Evolutionary conservation across 805 yeast genomes (phyloP).

Genomic region (Cyberlindnera sargentensis): DNA sequence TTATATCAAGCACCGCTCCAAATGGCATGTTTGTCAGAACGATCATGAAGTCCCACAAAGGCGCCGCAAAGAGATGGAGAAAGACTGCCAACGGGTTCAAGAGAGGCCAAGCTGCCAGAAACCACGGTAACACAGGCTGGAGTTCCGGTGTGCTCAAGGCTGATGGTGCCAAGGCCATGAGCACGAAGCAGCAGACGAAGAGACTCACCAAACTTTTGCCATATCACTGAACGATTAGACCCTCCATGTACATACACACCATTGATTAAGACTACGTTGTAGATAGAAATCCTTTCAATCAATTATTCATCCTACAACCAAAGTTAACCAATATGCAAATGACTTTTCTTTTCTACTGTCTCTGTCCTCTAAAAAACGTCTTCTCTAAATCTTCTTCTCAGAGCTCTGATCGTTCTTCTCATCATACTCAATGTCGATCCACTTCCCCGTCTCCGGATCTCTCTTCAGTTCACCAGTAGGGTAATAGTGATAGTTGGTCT

Average conservation of each 20-base stretch:
- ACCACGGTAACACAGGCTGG: constrained; percentile 92
- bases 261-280: too few species aligned
- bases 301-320: not conserved
- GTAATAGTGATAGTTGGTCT: constrained; percentile 85
- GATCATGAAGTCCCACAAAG: constrained; percentile 70
- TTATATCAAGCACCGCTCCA: constrained; percentile 1
- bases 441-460: constrained; percentile 37
- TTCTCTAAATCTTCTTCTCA: constrained; percentile 14
- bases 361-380: not conserved
- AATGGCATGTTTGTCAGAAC: constrained; percentile 24
- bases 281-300: too few species aligned
- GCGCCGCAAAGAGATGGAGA: constrained; percentile 83
- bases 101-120: constrained; percentile 71
- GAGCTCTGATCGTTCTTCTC: constrained; percentile 25
- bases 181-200: constrained; percentile 48
- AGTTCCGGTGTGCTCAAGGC: constrained; percentile 51
- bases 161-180: constrained; percentile 53
- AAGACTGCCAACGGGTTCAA: constrained; percentile 62
- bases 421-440: constrained; percentile 48
- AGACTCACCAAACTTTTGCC: constrained; percentile 48
- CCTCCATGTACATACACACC: not conserved
- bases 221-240: constrained; percentile 10
- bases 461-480: constrained; percentile 60
- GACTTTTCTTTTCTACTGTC: not conserved
- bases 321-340: not conserved